Percentiles rank a stretch among this genome's conserved stretches.
These are phyloP conservation scores for Diplosphaera chodatii DNA, from an alignment of 139 green algal genomes.

Conservation along the genomic window DNA sequence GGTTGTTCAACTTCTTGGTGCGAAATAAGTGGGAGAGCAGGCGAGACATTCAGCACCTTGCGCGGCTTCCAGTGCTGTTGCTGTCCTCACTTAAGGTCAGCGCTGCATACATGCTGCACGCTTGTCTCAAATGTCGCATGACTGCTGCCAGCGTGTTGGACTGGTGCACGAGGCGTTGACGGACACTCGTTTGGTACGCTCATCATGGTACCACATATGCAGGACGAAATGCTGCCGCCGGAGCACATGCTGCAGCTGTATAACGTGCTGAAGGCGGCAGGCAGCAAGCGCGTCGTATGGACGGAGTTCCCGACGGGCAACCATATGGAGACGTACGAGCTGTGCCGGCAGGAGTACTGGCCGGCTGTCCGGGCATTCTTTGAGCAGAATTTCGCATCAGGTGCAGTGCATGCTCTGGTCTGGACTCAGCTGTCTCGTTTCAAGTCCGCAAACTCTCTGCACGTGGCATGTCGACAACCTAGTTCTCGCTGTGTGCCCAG, in stretches of 20 bases:
- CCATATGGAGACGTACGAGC: slow-evolving; percentile 77
- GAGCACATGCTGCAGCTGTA: slow-evolving; percentile 68
- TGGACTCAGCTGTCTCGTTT: too few relatives aligned
- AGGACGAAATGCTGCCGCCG: slow-evolving; percentile 79
- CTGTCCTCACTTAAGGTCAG: slow-evolving; percentile 56
- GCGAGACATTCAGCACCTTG: slow-evolving; percentile 36
- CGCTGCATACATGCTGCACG: too few relatives aligned
- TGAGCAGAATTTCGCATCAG: slow-evolving; percentile 5
- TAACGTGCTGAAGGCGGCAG: neutral
- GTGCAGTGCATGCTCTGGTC: too few relatives aligned
- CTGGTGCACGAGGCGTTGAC: too few relatives aligned
- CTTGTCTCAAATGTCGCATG: too few relatives aligned
- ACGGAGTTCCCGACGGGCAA: slow-evolving; percentile 40
- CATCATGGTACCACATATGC: too few relatives aligned
- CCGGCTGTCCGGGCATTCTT: slow-evolving; percentile 42
- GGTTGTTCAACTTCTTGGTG: slow-evolving; percentile 76
- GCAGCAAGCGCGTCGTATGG: slow-evolving; percentile 27
- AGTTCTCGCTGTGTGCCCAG: too few relatives aligned
- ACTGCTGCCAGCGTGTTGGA: too few relatives aligned
- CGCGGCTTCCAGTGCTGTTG: slow-evolving; percentile 54
- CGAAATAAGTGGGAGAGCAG: slow-evolving; percentile 80
- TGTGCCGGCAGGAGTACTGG: slow-evolving; percentile 60
- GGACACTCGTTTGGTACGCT: too few relatives aligned
- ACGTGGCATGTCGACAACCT: too few relatives aligned
- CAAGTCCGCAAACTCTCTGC: too few relatives aligned